Evolutionary conservation across 768 basidiomycete genomes (phyloP).

Genomic region (Brasilioporus rufonigricans): DNA sequence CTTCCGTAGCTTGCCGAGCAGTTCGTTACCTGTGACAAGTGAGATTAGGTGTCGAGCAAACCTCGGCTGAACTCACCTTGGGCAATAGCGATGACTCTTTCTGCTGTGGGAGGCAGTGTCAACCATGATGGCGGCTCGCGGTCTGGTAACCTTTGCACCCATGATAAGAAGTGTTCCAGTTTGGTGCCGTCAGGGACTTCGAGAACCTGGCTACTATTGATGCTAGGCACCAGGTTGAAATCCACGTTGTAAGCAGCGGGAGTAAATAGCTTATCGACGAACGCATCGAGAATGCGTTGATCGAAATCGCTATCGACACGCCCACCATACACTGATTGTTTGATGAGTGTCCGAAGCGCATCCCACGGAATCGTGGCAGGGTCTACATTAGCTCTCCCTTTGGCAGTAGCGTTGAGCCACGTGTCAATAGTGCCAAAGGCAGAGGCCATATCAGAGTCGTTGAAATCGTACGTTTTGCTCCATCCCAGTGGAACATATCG

Average conservation of each 20-base stretch:
- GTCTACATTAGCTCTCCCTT: conserved; percentile 89
- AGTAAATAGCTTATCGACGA: conserved; percentile 89
- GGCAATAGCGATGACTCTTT: conserved; percentile 85
- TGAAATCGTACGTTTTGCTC: conserved; percentile 98
- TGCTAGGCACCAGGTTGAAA: conserved; percentile 80
- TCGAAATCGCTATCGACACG: conserved; percentile 95
- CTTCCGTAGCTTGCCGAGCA: conserved; percentile 85
- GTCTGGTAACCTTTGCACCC: conserved; percentile 88
- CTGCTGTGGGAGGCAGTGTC: conserved; percentile 88
- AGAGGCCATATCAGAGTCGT: conserved; percentile 95
- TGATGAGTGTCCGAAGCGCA: conserved; percentile 89
- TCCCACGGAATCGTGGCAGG: conserved; percentile 93
- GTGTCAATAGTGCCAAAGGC: conserved; percentile 90
- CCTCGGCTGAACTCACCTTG: conserved; percentile 58
- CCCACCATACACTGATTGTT: conserved; percentile 95
- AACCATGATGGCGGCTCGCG: conserved; percentile 95
- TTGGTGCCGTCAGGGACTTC: conserved; percentile 89
- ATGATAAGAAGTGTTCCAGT: conserved; percentile 84
- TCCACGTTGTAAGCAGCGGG: conserved; percentile 88
- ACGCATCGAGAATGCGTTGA: conserved; percentile 87
- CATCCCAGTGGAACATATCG: conserved; percentile 96
- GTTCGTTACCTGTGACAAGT: conserved; percentile 60
- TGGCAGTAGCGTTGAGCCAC: conserved; percentile 79
- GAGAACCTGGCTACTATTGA: conserved; percentile 54
- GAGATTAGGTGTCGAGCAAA: neutral